Conservation (phyloP, 2,329 filamentous ascomycete species). For the Didymella glomerata region DNA sequence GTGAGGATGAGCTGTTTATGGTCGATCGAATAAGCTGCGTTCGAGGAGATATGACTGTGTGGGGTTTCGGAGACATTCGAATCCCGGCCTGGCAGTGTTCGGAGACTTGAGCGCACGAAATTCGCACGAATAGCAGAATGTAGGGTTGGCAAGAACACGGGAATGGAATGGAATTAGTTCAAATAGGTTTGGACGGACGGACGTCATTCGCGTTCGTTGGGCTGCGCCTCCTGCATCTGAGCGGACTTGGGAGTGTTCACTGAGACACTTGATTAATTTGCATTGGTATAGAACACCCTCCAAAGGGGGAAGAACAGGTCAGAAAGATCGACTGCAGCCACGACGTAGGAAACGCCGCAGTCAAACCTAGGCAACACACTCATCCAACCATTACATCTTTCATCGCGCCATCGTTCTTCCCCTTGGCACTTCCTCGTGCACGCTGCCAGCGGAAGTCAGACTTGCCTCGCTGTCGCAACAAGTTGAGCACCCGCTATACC, state of each 20-base stretch:
- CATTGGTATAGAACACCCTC: constrained; percentile 9
- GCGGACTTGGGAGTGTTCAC: too few relatives aligned
- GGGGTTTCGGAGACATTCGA: constrained; percentile 3
- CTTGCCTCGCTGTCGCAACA: constrained; percentile 2
- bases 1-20: not conserved
- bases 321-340: not conserved
- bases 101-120: constrained; percentile 1
- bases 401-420: not conserved
- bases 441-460: too few relatives aligned
- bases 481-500: not conserved
- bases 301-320: not conserved
- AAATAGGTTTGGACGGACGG: too few relatives aligned
- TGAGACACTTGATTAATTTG: not conserved
- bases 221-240: too few relatives aligned
- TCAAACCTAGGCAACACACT: not conserved
- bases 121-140: not conserved
- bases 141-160: not conserved
- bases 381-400: not conserved
- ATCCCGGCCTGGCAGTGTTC: not conserved
- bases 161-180: too few relatives aligned
- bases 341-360: not conserved
- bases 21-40: not conserved
- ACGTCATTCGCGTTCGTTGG: too few relatives aligned
- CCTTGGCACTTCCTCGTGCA: not conserved
- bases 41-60: not conserved